These are phyloP conservation scores for Trichoderma gracile DNA, from an alignment of 2,329 filamentous ascomycete species.

Conservation along the genomic window DNA sequence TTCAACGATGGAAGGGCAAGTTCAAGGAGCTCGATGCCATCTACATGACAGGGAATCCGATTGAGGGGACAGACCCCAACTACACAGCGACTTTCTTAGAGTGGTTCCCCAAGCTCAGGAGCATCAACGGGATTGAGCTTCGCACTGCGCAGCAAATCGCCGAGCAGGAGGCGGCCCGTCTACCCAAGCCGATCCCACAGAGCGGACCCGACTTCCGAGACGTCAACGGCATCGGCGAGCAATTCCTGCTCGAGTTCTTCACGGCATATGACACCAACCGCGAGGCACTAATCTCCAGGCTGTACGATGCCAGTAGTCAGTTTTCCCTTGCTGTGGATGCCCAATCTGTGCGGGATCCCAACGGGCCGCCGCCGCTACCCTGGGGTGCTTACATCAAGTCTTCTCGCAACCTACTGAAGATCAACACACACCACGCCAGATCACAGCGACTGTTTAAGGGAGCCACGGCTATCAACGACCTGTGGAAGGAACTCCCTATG, in stretches of 20 bases:
- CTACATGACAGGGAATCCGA: slow-evolving; percentile 74
- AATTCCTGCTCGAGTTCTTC: slow-evolving; percentile 75
- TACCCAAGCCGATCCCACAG: slow-evolving; percentile 62
- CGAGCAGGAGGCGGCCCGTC: slow-evolving; percentile 50
- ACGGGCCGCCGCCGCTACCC: slow-evolving; percentile 48
- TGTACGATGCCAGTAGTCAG: slow-evolving; percentile 74
- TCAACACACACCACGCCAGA: slow-evolving; percentile 60
- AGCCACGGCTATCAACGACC: slow-evolving; percentile 61
- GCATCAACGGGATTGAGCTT: slow-evolving; percentile 73
- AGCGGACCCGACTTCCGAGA: slow-evolving; percentile 71
- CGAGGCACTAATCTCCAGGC: slow-evolving; percentile 58
- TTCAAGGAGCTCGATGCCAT: slow-evolving; percentile 80
- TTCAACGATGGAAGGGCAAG: slow-evolving; percentile 76
- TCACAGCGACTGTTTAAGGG: slow-evolving; percentile 68
- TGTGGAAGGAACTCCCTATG: slow-evolving; percentile 69
- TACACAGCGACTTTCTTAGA: slow-evolving; percentile 69
- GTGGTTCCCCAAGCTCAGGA: slow-evolving; percentile 80
- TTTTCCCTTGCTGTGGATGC: slow-evolving; percentile 78
- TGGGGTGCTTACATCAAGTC: slow-evolving; percentile 77
- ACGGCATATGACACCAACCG: slow-evolving; percentile 72
- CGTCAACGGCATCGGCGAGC: slow-evolving; percentile 70
- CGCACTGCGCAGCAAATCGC: slow-evolving; percentile 71
- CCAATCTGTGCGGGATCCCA: slow-evolving; percentile 51
- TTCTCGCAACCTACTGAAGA: slow-evolving; percentile 74
- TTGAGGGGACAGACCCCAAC: slow-evolving; percentile 60